Conservation (phyloP, 139 green algal genomes). For the Micromonas pusilla region DNA sequence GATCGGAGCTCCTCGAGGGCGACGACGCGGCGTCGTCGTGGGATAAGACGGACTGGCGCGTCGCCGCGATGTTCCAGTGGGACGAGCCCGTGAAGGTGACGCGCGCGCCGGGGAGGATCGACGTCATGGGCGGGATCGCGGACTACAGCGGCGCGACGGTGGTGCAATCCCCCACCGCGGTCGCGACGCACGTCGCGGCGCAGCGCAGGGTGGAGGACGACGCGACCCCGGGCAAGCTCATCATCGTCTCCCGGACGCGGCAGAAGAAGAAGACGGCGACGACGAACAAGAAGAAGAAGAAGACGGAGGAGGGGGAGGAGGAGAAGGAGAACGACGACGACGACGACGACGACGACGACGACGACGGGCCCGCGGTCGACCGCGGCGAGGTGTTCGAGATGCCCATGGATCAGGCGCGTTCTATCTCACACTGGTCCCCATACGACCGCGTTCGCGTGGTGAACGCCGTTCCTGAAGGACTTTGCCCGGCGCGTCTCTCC, state of each 20-base stretch:
- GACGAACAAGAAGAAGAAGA: too few relatives aligned
- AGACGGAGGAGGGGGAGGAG: too few relatives aligned
- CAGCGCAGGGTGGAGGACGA: not conserved
- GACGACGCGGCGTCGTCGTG: too few relatives aligned
- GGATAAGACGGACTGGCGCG: too few relatives aligned
- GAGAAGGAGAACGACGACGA: too few relatives aligned
- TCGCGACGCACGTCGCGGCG: conserved; percentile 52
- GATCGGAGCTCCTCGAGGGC: too few relatives aligned
- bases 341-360: too few relatives aligned
- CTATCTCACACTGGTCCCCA: too few relatives aligned
- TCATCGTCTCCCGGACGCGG: not conserved
- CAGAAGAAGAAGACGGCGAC: conserved; percentile 28
- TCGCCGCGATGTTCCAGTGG: not conserved
- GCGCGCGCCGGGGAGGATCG: conserved; percentile 79
- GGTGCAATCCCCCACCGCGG: conserved; percentile 76
- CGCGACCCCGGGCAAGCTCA: not conserved
- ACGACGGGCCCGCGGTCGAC: not conserved
- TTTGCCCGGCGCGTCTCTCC: too few relatives aligned
- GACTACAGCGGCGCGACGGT: conserved; percentile 89
- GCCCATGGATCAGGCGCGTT: too few relatives aligned
- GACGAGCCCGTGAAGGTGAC: conserved; percentile 47
- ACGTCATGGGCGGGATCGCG: conserved; percentile 95
- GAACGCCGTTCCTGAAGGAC: too few relatives aligned
- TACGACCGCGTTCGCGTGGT: too few relatives aligned
- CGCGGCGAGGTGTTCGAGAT: not conserved